These are phyloP conservation scores for Pyrenula aspistea DNA, from an alignment of 495 filamentous ascomycete species.

Conservation along the genomic window DNA sequence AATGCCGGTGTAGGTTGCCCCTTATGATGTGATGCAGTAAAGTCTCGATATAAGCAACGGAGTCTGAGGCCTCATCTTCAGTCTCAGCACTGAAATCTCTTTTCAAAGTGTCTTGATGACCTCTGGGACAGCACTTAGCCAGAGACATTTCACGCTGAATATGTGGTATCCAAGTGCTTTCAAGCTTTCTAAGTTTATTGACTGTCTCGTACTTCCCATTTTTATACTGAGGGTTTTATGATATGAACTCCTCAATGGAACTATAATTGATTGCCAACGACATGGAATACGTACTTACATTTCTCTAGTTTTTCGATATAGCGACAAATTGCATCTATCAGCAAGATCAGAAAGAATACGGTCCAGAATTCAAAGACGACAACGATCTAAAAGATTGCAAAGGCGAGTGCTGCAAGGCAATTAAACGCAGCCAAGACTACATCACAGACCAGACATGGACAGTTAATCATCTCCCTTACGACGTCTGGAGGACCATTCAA, in stretches of 20 bases:
- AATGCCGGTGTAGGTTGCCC: not conserved
- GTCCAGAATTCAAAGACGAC: not conserved
- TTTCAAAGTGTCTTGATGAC: no score
- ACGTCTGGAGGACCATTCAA: not conserved
- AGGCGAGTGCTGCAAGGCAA: not conserved
- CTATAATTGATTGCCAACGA: not conserved
- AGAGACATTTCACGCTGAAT: no score
- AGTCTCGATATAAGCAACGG: no score
- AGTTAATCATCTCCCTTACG: not conserved
- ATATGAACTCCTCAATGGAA: not conserved
- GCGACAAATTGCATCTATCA: not conserved
- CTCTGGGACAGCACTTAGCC: no score
- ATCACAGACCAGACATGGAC: not conserved
- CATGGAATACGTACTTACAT: not conserved
- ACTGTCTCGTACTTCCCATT: no score
- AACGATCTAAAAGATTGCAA: not conserved
- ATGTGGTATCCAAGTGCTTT: no score
- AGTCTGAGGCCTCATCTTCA: no score
- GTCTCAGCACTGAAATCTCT: no score
- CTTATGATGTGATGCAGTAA: no score
- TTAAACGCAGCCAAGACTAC: not conserved
- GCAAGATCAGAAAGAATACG: not conserved
- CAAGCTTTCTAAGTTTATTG: no score
- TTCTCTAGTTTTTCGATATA: not conserved
- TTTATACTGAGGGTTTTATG: not conserved